Base-by-base conservation (phyloP, 164 flowering plant species). In the Sextonia rubra region DNA sequence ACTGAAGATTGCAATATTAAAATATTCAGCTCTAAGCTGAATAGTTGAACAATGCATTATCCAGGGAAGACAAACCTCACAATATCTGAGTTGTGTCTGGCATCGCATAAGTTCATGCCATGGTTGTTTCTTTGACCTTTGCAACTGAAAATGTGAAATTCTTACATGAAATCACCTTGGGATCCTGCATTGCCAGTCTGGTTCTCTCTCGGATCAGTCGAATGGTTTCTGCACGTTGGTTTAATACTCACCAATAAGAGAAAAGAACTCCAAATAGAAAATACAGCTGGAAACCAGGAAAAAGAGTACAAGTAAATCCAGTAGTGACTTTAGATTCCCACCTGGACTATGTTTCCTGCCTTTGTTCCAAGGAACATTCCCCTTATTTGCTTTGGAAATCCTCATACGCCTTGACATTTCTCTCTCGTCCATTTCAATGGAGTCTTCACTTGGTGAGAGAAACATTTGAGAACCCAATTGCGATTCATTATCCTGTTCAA, bases 311-410 rank as follows among this genome's bases (percentile, higher is more conserved):
- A 27, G 2, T 22, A 56, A 70, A 47, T 24, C 30, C 32, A 18
- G 6, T 44, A 17, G n/a, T 44, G 22, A 60, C 66, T 60, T 60
- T 30, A 66, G 60, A 62, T 77, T 47, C 75, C 29, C 24, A 92
- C 99, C 99, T 76, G 90, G 78, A 82, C 92, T 93, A 75, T 96
- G 99, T 80, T 91, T 96, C 84, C 86, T 87, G 74, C 99, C 98
- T 81, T 88, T 91, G 87, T 96, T 96, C 99, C 99, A 96, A 22
- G 99, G 94, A 1, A 86, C 84, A 44, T 87, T 88, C 32, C 97
- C 99, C 78, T 87, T 94, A 79, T 92, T 94, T 69, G 98, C 98
- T 80, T 89, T 86, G 12, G 99, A 93, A 64, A 96, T 96, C 76
- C 90, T 88, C 83, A 63, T 77, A 66, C 99, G 81, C 70, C 99